A percentile compares a stretch with the other conserved stretches of the same genome.
Evolutionary conservation across 345 rosid species (phyloP).

Genomic region (Citrus cavaleriei): DNA sequence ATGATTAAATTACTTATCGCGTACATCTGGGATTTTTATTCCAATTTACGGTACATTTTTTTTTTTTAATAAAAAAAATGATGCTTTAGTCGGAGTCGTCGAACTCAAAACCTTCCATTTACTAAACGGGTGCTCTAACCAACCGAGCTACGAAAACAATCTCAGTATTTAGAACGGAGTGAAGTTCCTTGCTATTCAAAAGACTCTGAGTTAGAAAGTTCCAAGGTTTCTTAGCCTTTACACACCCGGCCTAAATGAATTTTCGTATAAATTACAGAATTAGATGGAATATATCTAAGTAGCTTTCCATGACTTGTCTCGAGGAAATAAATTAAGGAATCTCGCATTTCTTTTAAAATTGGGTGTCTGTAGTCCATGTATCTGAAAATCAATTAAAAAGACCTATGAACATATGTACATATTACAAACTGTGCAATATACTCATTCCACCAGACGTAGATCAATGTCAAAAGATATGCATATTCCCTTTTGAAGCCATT

Average conservation of each 20-base stretch:
- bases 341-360: constrained; percentile 71
- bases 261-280: too few species aligned
- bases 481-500: not conserved
- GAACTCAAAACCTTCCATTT: constrained; percentile 6
- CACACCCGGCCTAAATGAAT: constrained; percentile 33
- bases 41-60: too few species aligned
- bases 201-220: constrained; percentile 63
- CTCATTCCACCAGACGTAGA: not conserved
- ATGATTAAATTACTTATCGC: too few species aligned
- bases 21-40: too few species aligned
- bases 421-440: not conserved
- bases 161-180: too few species aligned
- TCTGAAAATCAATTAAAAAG: constrained; percentile 30
- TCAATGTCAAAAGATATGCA: too few species aligned
- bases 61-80: too few species aligned
- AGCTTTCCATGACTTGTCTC: not conserved
- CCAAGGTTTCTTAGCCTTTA: constrained; percentile 38
- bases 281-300: too few species aligned
- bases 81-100: too few species aligned
- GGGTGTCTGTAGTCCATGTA: constrained; percentile 78
- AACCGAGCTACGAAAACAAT: constrained; percentile 71
- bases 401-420: not conserved
- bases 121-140: constrained; percentile 97
- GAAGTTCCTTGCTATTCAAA: not conserved
- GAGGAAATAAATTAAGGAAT: constrained; percentile 6